A percentile compares a stretch with the other conserved stretches of the same genome.
Evolutionary conservation across 2,329 filamentous ascomycete genomes (phyloP).

Genomic region (Talaromyces sp.): DNA sequence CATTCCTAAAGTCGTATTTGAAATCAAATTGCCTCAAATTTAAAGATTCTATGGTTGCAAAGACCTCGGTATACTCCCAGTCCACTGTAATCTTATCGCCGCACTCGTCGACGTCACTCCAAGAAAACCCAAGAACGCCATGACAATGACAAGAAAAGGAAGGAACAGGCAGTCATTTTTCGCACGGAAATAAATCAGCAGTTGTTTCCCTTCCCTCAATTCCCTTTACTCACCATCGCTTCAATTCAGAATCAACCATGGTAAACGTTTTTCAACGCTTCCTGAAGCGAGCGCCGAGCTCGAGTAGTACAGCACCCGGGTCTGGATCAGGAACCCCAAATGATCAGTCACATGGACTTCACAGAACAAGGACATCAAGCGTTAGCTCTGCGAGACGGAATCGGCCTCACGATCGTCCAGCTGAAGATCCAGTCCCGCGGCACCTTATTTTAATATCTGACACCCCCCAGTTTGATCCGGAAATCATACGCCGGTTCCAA

Average conservation of each 20-base stretch:
- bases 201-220: background rate
- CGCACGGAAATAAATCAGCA: background rate
- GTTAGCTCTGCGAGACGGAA: constrained; percentile 18
- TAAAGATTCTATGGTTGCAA: too few species aligned
- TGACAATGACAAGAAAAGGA: background rate
- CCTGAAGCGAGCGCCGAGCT: constrained; percentile 18
- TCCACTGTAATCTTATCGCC: constrained; percentile 8
- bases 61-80: too few species aligned
- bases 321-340: background rate
- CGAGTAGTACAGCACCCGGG: constrained; percentile 5
- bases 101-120: constrained; percentile 22
- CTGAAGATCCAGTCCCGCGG: constrained; percentile 19
- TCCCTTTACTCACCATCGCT: background rate
- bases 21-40: too few species aligned
- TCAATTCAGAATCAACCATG: constrained; percentile 11
- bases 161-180: background rate
- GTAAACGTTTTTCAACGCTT: constrained; percentile 26
- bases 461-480: constrained; percentile 52
- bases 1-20: too few species aligned
- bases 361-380: constrained; percentile 17
- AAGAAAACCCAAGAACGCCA: too few species aligned
- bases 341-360: constrained; percentile 7
- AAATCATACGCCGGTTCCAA: constrained; percentile 55
- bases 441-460: constrained; percentile 36
- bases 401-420: constrained; percentile 11